Percentiles rank a stretch among this genome's conserved stretches.
phyloP scores from a whole-genome alignment of 2,329 filamentous ascomycete species.

The Ophioceras dolichostomum region DNA sequence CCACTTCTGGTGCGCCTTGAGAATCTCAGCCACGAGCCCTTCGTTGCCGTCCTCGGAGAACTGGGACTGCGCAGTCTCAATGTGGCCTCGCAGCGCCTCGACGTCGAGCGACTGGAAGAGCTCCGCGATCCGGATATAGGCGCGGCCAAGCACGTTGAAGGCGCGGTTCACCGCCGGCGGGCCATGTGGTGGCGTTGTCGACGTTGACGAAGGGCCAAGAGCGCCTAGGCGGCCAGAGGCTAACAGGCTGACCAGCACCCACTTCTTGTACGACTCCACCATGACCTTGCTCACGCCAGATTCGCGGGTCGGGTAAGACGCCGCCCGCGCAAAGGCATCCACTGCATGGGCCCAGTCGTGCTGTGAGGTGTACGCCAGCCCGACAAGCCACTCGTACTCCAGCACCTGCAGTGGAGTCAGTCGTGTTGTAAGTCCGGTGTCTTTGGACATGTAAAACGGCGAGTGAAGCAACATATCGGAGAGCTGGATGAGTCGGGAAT shows the following conservation, averaged over 20 bases:
- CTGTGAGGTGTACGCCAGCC: constrained; percentile 49
- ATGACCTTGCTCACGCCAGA: constrained; percentile 61
- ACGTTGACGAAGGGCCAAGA: constrained; percentile 24
- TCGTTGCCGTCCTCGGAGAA: constrained; percentile 58
- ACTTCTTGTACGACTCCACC: constrained; percentile 86
- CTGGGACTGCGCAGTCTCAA: constrained; percentile 43
- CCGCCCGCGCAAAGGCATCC: constrained; percentile 48
- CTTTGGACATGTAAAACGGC: constrained; percentile 44
- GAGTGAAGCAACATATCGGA: constrained; percentile 34
- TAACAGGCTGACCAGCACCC: constrained; percentile 67
- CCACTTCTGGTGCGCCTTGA: constrained; percentile 61
- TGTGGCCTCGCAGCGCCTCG: constrained; percentile 49
- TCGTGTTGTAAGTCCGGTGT: constrained; percentile 42
- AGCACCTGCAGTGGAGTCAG: constrained; percentile 43
- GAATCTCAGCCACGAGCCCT: constrained; percentile 57
- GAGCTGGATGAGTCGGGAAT: constrained; percentile 15
- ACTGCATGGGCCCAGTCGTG: constrained; percentile 51
- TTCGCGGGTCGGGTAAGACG: constrained; percentile 55
- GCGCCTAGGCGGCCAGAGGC: constrained; percentile 47
- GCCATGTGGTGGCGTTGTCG: constrained; percentile 40
- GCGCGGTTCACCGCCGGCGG: constrained; percentile 38
- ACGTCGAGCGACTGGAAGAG: constrained; percentile 49
- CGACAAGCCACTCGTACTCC: constrained; percentile 58
- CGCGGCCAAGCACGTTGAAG: constrained; percentile 47
- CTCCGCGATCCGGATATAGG: constrained; percentile 59